phyloP scores from a whole-genome alignment of 2,329 filamentous ascomycete species.

The Lecanicillium sp. region DNA sequence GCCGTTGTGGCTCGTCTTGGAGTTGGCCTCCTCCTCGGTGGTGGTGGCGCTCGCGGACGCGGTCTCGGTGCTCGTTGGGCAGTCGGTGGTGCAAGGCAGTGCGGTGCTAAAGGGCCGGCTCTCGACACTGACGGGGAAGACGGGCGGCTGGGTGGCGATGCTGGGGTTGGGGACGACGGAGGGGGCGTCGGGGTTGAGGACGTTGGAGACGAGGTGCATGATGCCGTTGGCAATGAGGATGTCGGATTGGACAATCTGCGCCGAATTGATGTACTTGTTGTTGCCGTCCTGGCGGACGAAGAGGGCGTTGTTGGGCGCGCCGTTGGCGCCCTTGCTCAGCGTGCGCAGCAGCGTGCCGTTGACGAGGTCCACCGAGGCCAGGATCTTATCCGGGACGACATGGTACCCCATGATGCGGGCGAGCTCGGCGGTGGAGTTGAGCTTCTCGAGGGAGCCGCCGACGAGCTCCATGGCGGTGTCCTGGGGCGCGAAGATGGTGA shows the following conservation, averaged over 20 bases:
- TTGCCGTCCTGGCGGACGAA: conserved; percentile 34
- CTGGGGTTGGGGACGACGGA: conserved; percentile 31
- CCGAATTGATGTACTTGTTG: conserved; percentile 47
- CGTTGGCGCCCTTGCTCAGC: conserved; percentile 34
- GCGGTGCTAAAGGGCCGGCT: conserved; percentile 36
- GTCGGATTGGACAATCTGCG: conserved; percentile 46
- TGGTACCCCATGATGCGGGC: conserved; percentile 57
- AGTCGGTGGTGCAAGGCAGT: conserved; percentile 37
- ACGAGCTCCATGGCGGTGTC: conserved; percentile 55
- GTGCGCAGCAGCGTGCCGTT: conserved; percentile 27
- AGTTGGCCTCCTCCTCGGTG: not conserved
- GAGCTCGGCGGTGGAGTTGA: conserved; percentile 34
- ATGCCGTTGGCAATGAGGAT: conserved; percentile 53
- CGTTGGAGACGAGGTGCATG: conserved; percentile 51
- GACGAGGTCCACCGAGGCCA: conserved; percentile 42
- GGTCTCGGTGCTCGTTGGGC: conserved; percentile 28
- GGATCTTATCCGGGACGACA: conserved; percentile 49
- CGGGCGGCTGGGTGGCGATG: conserved; percentile 39
- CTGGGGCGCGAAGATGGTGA: conserved; percentile 61
- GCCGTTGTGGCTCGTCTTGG: conserved; percentile 14
- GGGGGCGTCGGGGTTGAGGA: conserved; percentile 38
- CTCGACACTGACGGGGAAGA: conserved; percentile 46
- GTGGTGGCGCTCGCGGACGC: conserved; percentile 20
- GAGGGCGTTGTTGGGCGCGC: conserved; percentile 27
- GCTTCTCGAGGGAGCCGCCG: conserved; percentile 38